Conservation (phyloP, 441 rosid species). For the Populus hybrid region DNA sequence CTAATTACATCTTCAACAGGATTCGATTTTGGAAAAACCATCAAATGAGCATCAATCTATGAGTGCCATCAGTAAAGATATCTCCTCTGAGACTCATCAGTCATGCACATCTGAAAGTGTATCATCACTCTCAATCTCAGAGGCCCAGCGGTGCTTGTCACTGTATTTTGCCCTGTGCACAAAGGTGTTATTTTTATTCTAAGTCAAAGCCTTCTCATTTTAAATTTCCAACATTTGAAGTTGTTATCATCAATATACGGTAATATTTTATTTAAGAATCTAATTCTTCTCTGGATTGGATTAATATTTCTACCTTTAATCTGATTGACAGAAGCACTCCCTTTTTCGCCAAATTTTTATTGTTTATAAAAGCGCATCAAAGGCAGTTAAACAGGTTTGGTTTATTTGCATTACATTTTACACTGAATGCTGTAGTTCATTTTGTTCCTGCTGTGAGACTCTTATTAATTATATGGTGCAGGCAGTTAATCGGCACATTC, state of each 20-base stretch:
- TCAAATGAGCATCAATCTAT: conserved; percentile 44
- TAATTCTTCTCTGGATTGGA: background rate
- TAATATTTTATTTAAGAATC: background rate
- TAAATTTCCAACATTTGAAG: conserved; percentile 18
- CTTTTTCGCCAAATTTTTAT: conserved; percentile 79
- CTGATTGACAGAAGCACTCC: conserved; percentile 82
- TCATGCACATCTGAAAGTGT: conserved; percentile 35
- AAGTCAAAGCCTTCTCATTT: conserved; percentile 13
- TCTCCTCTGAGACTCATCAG: conserved; percentile 46
- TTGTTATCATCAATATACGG: conserved; percentile 1
- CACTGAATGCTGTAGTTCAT: conserved; percentile 13
- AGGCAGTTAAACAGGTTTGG: conserved; percentile 81
- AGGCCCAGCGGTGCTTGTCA: conserved; percentile 92
- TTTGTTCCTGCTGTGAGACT: conserved; percentile 12
- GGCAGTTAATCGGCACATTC: conserved; percentile 94
- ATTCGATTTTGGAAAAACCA: conserved; percentile 46
- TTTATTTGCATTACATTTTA: conserved; percentile 19
- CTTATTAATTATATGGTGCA: conserved; percentile 40
- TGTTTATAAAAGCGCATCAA: conserved; percentile 59
- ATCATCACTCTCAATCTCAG: conserved; percentile 48
- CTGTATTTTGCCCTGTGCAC: conserved; percentile 98
- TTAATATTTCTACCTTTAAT: conserved; percentile 19
- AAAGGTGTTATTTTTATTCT: conserved; percentile 56
- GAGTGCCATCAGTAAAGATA: conserved; percentile 42
- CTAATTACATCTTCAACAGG: conserved; percentile 38